These are phyloP conservation scores for Murraya paniculata DNA, from an alignment of 345 rosid genomes.

Conservation along the genomic window DNA sequence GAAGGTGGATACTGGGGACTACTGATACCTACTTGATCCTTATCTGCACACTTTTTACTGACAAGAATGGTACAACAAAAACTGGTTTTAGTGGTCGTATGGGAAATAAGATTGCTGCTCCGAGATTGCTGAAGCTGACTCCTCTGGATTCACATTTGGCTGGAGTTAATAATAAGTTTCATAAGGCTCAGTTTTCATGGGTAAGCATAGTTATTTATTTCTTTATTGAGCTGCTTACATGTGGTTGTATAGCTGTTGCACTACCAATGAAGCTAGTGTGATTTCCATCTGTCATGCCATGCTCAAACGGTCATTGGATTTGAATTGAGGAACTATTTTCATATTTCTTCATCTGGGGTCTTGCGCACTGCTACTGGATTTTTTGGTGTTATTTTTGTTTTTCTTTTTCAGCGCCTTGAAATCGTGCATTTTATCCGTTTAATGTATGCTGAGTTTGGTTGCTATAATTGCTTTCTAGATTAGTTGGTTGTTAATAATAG, in stretches of 20 bases:
- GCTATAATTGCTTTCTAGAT: not conserved
- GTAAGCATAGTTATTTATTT: conserved; percentile 36
- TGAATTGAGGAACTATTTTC: not conserved
- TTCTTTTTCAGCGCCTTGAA: not conserved
- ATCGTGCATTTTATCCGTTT: not conserved
- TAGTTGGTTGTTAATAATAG: not conserved
- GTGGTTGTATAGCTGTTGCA: not conserved
- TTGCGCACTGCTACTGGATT: not conserved
- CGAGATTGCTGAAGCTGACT: conserved; percentile 82
- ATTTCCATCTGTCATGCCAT: not conserved
- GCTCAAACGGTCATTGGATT: not conserved
- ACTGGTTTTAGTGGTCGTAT: conserved; percentile 96
- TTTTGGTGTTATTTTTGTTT: not conserved
- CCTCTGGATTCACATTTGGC: conserved; percentile 89
- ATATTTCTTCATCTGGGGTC: not conserved
- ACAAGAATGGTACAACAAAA: conserved; percentile 77
- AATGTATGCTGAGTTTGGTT: not conserved
- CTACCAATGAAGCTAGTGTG: not conserved
- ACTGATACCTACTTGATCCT: conserved; percentile 90
- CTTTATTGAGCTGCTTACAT: not conserved
- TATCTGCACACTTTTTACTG: conserved; percentile 83
- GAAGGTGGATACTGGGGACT: conserved; percentile 98
- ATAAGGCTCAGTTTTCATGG: conserved; percentile 94
- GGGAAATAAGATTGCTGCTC: conserved; percentile 97
- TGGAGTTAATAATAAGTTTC: conserved; percentile 83